Percentiles rank a stretch among this genome's conserved stretches.
phyloP scores from a whole-genome alignment of 2,329 filamentous ascomycete genomes.

The Emmonsia crescens region DNA sequence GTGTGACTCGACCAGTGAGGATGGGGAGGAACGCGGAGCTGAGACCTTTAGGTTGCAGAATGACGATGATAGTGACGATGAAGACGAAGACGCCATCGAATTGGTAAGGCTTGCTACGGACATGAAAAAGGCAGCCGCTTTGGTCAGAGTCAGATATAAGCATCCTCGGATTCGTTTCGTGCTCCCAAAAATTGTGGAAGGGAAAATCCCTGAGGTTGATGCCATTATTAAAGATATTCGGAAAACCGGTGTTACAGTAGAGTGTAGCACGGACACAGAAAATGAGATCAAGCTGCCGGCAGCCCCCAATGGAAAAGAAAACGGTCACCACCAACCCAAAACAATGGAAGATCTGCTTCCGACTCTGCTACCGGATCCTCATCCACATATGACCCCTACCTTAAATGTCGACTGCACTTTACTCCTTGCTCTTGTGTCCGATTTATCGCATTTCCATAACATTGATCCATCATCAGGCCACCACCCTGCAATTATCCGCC shows the following conservation, averaged over 20 bases:
- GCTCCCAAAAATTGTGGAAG: constrained; percentile 47
- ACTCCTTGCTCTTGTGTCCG: constrained; percentile 60
- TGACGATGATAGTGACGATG: constrained; percentile 29
- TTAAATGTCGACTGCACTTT: constrained; percentile 49
- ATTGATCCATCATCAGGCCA: constrained; percentile 40
- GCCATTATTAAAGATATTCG: constrained; percentile 46
- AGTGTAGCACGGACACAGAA: constrained; percentile 21
- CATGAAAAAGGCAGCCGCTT: constrained; percentile 46
- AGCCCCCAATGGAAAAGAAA: constrained; percentile 5
- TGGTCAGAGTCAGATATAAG: constrained; percentile 47
- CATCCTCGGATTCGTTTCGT: constrained; percentile 51
- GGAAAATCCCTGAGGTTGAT: constrained; percentile 44
- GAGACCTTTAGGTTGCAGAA: constrained; percentile 24
- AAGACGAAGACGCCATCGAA: constrained; percentile 47
- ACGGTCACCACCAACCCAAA: not conserved
- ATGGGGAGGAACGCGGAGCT: constrained; percentile 25
- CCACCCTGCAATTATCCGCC: constrained; percentile 50
- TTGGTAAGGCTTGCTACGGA: constrained; percentile 51
- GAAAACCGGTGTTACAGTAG: constrained; percentile 36
- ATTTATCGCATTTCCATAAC: constrained; percentile 52
- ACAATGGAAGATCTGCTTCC: constrained; percentile 16
- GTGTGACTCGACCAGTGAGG: constrained; percentile 36
- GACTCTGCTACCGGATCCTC: constrained; percentile 30
- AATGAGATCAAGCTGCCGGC: not conserved
- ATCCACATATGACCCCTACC: constrained; percentile 32